Evolutionary conservation across 2,329 filamentous ascomycete genomes (phyloP).

Genomic region (Arthrobotrys sinensis): DNA sequence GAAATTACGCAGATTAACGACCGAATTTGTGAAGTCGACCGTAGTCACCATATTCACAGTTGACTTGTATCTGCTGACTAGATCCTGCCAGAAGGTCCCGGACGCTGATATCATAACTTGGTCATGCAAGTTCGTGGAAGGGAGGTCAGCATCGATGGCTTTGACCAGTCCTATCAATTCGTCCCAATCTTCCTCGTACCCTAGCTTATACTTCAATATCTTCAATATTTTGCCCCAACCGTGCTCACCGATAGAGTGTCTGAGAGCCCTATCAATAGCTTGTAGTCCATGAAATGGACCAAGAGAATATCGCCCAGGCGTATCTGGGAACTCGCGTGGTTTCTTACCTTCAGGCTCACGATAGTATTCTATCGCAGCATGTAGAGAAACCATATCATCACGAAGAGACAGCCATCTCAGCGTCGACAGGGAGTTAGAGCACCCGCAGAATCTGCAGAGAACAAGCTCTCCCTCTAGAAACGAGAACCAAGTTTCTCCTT

Average conservation of each 20-base stretch:
- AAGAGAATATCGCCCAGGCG: slow-evolving; percentile 34
- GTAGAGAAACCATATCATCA: slow-evolving; percentile 42
- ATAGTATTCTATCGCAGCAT: slow-evolving; percentile 35
- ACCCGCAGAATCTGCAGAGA: slow-evolving; percentile 50
- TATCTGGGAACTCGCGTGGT: slow-evolving; percentile 37
- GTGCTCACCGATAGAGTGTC: slow-evolving; percentile 37
- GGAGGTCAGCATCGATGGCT: slow-evolving; percentile 35
- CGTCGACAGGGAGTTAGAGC: slow-evolving; percentile 40
- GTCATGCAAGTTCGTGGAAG: slow-evolving; percentile 42
- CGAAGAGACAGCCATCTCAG: slow-evolving; percentile 54
- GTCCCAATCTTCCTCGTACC: slow-evolving; percentile 45
- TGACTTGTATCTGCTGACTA: slow-evolving; percentile 33
- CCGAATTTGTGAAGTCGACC: slow-evolving; percentile 39
- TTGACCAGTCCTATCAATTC: slow-evolving; percentile 21
- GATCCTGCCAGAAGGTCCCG: slow-evolving; percentile 44
- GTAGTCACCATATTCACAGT: slow-evolving; percentile 45
- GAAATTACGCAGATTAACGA: slow-evolving; percentile 51
- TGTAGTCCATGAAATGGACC: slow-evolving; percentile 34
- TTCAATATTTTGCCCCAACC: slow-evolving; percentile 19
- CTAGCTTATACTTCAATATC: slow-evolving; percentile 24
- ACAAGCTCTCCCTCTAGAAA: slow-evolving; percentile 43
- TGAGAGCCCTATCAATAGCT: slow-evolving; percentile 38
- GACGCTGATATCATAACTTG: slow-evolving; percentile 20
- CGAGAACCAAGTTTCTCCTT: slow-evolving; percentile 53
- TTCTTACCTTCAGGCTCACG: slow-evolving; percentile 23